These are phyloP conservation scores for Dacryopinax primogenitus DNA, from an alignment of 768 basidiomycete species.

Conservation along the genomic window DNA sequence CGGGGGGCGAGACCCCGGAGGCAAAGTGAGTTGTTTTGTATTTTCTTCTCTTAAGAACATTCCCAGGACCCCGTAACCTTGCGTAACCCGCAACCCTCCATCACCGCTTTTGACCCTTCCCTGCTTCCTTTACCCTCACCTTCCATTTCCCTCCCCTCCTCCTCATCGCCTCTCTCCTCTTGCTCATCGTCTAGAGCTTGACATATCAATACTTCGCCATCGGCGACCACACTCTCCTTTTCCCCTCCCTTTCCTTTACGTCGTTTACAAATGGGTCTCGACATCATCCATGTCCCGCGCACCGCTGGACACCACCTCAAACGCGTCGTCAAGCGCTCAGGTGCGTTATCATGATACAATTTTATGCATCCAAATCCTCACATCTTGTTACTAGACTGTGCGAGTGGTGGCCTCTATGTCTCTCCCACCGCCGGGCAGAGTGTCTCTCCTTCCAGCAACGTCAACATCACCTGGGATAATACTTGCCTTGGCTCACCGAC, in stretches of 20 bases:
- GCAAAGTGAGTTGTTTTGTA: not conserved
- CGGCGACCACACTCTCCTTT: slow-evolving; percentile 3
- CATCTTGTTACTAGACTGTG: slow-evolving; percentile 6
- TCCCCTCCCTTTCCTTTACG: not conserved
- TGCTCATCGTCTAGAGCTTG: not conserved
- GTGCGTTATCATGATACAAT: not conserved
- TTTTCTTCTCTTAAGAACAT: not conserved
- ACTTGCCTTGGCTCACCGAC: slow-evolving; percentile 22
- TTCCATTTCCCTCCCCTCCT: not conserved
- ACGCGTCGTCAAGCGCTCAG: slow-evolving; percentile 9
- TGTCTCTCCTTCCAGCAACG: slow-evolving; percentile 22
- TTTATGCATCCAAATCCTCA: not conserved
- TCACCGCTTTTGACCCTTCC: not conserved
- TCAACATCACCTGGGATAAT: slow-evolving; percentile 29
- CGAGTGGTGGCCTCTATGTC: slow-evolving; percentile 25
- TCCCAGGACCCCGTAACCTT: not conserved
- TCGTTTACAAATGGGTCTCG: not conserved
- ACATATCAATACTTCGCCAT: not conserved
- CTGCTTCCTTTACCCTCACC: not conserved
- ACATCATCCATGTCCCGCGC: not conserved
- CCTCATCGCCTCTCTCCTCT: not conserved
- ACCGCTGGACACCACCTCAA: not conserved
- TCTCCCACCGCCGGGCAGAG: slow-evolving; percentile 21
- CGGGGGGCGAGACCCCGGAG: not conserved
- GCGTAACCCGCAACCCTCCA: not conserved